Evolutionary conservation across 768 basidiomycete genomes (phyloP).

Genomic region (Lactifluus rugatus): DNA sequence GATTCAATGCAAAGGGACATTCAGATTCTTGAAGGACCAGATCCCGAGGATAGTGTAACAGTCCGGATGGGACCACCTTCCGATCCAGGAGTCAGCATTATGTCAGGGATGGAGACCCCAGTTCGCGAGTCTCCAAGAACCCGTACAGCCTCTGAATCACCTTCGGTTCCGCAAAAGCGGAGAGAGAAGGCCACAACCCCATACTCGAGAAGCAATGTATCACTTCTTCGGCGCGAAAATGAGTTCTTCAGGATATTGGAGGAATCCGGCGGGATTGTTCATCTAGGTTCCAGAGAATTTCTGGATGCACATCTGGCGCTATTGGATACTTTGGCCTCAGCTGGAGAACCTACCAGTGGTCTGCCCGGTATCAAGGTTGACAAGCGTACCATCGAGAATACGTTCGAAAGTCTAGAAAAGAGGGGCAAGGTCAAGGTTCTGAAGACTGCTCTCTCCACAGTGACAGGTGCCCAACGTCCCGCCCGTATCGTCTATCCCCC

Average conservation of each 20-base stretch:
- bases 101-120: not conserved
- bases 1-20: not conserved
- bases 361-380: slow-evolving; percentile 61
- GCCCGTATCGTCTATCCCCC: slow-evolving; percentile 61
- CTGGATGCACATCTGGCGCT: slow-evolving; percentile 55
- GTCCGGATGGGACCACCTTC: not conserved
- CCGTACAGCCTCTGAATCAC: not conserved
- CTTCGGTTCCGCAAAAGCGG: slow-evolving; percentile 15
- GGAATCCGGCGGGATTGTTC: slow-evolving; percentile 55
- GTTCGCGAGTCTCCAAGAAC: not conserved
- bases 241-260: slow-evolving; percentile 64
- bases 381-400: slow-evolving; percentile 56
- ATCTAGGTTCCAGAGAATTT: slow-evolving; percentile 58
- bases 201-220: slow-evolving; percentile 52
- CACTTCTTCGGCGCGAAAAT: slow-evolving; percentile 70
- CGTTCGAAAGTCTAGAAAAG: slow-evolving; percentile 51
- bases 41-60: not conserved
- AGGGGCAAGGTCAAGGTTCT: slow-evolving; percentile 62
- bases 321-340: slow-evolving; percentile 44
- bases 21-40: not conserved
- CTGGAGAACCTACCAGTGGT: slow-evolving; percentile 62
- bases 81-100: not conserved
- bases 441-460: slow-evolving; percentile 50
- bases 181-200: slow-evolving; percentile 3
- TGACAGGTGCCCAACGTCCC: slow-evolving; percentile 49